Conservation (phyloP, 192 early-diverging fungal species). For the Fimicolochytrium jonesii region DNA sequence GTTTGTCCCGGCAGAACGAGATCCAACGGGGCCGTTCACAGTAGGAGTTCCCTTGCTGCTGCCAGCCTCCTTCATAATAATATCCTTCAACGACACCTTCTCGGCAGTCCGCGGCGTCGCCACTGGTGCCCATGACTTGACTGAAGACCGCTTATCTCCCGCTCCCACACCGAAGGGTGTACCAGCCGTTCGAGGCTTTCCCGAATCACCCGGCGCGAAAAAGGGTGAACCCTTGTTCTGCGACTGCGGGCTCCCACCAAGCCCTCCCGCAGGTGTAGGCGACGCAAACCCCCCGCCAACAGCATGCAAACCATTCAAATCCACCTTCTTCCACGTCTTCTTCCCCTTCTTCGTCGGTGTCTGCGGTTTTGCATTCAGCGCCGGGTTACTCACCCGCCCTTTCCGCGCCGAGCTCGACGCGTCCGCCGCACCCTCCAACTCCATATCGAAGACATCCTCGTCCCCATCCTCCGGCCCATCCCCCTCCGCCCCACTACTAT, state of each 20-base stretch:
- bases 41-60: no score
- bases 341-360: neutral
- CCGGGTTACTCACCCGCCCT: neutral
- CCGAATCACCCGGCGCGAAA: no score
- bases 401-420: neutral
- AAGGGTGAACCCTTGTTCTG: no score
- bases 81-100: slow-evolving; percentile 21
- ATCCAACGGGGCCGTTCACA: no score
- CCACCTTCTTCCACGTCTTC: neutral
- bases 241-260: neutral
- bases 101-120: neutral
- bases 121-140: slow-evolving; percentile 1
- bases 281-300: neutral
- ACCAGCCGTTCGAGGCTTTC: no score
- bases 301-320: neutral
- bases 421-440: slow-evolving; percentile 8
- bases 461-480: neutral
- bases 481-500: neutral
- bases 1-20: no score
- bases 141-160: no score
- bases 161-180: no score
- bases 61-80: slow-evolving; percentile 29
- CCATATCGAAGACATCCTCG: slow-evolving; percentile 29
- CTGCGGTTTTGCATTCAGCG: neutral
- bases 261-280: neutral